phyloP scores from a whole-genome alignment of 2,329 filamentous ascomycete genomes.

The Fusarium camptoceras region DNA sequence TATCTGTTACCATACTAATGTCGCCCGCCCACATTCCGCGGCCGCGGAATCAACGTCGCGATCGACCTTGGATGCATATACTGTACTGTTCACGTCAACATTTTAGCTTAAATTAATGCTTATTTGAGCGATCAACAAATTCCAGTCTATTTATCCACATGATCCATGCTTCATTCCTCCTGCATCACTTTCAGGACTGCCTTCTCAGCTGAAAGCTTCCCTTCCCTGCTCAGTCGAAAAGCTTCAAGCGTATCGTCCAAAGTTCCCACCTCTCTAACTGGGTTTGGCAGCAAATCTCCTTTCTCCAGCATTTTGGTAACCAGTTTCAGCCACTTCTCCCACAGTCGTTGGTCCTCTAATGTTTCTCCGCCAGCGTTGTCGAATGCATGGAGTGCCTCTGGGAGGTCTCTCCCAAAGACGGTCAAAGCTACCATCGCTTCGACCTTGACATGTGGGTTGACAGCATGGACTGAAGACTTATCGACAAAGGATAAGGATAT shows the following conservation, averaged over 20 bases:
- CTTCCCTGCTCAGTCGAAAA: constrained; percentile 13
- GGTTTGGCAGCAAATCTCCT: not conserved
- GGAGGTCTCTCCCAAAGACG: not conserved
- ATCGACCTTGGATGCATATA: not conserved
- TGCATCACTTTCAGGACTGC: not conserved
- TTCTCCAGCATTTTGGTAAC: not conserved
- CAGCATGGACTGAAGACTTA: not conserved
- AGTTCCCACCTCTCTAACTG: not conserved
- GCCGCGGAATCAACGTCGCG: not conserved
- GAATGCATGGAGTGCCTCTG: not conserved
- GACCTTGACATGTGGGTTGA: not conserved
- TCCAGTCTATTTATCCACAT: not conserved
- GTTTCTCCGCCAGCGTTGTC: not conserved
- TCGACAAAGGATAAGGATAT: constrained; percentile 3
- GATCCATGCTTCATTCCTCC: not conserved
- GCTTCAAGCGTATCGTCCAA: not conserved
- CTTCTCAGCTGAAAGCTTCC: constrained; percentile 10
- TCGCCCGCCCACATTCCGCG: not conserved
- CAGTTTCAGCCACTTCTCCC: not conserved
- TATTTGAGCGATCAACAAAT: not conserved
- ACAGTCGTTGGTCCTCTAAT: not conserved
- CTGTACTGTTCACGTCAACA: not conserved
- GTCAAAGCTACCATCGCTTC: constrained; percentile 10
- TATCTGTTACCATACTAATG: not conserved
- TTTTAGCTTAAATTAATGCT: constrained; percentile 6